These are phyloP conservation scores for Phanerodontia chrysosporium DNA, from an alignment of 768 basidiomycete genomes.

Conservation along the genomic window DNA sequence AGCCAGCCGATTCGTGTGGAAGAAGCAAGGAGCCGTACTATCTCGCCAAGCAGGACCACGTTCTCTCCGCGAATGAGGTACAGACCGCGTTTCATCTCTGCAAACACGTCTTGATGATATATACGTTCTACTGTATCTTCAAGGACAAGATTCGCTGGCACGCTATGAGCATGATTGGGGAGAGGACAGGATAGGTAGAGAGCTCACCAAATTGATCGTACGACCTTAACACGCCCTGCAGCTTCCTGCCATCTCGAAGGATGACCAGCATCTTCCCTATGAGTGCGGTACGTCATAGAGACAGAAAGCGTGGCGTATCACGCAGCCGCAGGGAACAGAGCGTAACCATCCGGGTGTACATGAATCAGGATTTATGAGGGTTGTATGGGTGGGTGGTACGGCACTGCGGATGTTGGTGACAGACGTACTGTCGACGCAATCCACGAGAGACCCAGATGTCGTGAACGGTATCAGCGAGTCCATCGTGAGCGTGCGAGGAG, in stretches of 20 bases:
- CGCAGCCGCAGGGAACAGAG: slow-evolving; percentile 1
- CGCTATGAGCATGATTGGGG: too few relatives aligned
- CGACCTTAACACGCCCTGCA: slow-evolving; percentile 92
- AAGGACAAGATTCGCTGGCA: slow-evolving; percentile 91
- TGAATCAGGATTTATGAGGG: neutral
- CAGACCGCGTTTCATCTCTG: slow-evolving; percentile 83
- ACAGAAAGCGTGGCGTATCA: slow-evolving; percentile 17
- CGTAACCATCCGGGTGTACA: neutral
- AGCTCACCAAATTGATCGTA: slow-evolving; percentile 97
- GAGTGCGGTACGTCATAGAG: slow-evolving; percentile 22
- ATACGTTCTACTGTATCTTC: slow-evolving; percentile 95
- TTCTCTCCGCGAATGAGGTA: slow-evolving; percentile 98
- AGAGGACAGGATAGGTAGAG: too few relatives aligned
- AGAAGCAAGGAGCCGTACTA: slow-evolving; percentile 54
- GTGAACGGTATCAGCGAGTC: slow-evolving; percentile 98
- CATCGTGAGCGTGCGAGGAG: slow-evolving; percentile 42
- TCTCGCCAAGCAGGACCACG: slow-evolving; percentile 94
- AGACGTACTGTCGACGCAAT: slow-evolving; percentile 99
- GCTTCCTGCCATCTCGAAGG: slow-evolving; percentile 91
- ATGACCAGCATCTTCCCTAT: slow-evolving; percentile 98
- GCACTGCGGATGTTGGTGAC: slow-evolving; percentile 37
- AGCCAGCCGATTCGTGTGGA: neutral
- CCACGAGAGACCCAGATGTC: slow-evolving; percentile 96
- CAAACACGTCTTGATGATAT: slow-evolving; percentile 84
- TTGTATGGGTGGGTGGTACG: slow-evolving; percentile 10